A percentile compares a stretch with the other conserved stretches of the same genome.
phyloP scores from a whole-genome alignment of 1,284 basidiomycete species.

The Amylostereum areolatum region DNA sequence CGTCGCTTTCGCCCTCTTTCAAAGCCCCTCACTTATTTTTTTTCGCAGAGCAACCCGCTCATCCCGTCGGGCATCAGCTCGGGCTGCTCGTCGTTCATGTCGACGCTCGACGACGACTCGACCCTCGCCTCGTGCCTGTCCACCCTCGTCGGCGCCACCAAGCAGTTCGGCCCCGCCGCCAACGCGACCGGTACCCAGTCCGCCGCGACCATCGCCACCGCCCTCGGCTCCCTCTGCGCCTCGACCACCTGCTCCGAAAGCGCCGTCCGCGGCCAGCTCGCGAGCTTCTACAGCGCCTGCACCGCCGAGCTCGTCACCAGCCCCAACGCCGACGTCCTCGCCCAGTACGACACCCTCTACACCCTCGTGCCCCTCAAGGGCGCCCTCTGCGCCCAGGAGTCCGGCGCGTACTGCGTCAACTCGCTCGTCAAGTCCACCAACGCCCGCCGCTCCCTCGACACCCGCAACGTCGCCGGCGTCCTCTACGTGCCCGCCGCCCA shows the following conservation, averaged over 20 bases:
- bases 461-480: conserved; percentile 21
- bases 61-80: conserved; percentile 61
- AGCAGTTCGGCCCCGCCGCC: conserved; percentile 48
- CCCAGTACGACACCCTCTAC: conserved; percentile 78
- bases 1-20: conserved; percentile 41
- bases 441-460: conserved; percentile 11
- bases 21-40: conserved; percentile 20
- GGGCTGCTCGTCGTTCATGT: conserved; percentile 58
- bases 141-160: conserved; percentile 59
- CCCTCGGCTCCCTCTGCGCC: conserved; percentile 59
- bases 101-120: conserved; percentile 54
- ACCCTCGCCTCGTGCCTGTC: conserved; percentile 55
- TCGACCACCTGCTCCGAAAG: conserved; percentile 49
- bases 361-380: conserved; percentile 53
- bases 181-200: conserved; percentile 34
- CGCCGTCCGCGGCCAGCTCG: conserved; percentile 55
- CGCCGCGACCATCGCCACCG: conserved; percentile 31
- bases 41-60: conserved; percentile 38
- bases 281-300: conserved; percentile 68
- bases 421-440: conserved; percentile 14
- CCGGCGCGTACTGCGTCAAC: conserved; percentile 62
- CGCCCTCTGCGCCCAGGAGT: conserved; percentile 73
- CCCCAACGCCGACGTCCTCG: conserved; percentile 43
- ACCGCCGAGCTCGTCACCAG: conserved; percentile 54
- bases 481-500: conserved; percentile 1